A percentile compares a stretch with the other conserved stretches of the same genome.
Conservation (phyloP, 257 asterid species). For the Lithospermum erythrorhizon region DNA sequence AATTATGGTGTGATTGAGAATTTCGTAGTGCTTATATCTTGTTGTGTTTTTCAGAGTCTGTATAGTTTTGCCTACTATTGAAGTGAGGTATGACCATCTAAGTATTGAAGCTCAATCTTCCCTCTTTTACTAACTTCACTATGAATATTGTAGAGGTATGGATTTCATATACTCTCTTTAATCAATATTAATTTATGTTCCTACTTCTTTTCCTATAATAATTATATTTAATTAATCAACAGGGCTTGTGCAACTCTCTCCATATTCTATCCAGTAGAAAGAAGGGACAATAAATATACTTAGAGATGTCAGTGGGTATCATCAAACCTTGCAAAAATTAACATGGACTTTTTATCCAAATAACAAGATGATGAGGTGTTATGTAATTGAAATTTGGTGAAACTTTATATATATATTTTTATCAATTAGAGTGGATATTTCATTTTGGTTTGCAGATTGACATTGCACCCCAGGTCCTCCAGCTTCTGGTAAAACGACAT, state of each 20-base stretch:
- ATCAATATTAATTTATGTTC: no score
- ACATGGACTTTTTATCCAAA: not conserved
- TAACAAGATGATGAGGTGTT: not conserved
- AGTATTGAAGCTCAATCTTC: conserved; percentile 46
- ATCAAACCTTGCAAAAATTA: conserved; percentile 53
- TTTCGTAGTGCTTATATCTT: not conserved
- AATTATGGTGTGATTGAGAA: not conserved
- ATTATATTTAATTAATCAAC: conserved; percentile 1
- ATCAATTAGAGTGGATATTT: conserved; percentile 1
- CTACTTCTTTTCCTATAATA: not conserved
- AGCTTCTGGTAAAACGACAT: conserved; percentile 58
- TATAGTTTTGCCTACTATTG: conserved; percentile 53
- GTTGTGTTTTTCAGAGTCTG: conserved; percentile 38
- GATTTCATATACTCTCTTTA: not conserved
- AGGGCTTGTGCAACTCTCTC: conserved; percentile 15
- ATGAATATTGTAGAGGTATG: conserved; percentile 43
- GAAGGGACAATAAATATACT: conserved; percentile 41
- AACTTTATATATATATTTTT: not conserved
- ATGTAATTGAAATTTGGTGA: no score
- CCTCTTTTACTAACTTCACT: conserved; percentile 39
- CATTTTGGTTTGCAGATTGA: conserved; percentile 28
- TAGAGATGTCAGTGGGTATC: conserved; percentile 48
- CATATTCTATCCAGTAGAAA: conserved; percentile 41
- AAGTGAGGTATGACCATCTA: no score
- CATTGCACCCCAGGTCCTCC: conserved; percentile 69